Percentiles rank a stretch among this genome's conserved stretches.
Conservation (phyloP, 2,329 filamentous ascomycete species). For the Lasiodiplodia theobromae region DNA sequence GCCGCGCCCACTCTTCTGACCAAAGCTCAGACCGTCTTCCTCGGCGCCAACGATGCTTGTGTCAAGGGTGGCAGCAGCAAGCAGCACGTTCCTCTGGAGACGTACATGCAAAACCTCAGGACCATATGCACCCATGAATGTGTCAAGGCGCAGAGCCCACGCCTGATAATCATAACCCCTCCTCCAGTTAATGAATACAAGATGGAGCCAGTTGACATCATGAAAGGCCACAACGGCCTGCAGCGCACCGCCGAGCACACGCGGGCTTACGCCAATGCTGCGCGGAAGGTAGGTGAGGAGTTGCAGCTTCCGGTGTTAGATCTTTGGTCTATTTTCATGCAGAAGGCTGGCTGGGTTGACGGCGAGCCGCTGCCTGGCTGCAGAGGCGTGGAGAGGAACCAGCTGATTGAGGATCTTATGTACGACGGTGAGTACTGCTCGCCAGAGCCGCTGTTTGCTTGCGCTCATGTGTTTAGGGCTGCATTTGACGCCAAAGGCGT, state of each 20-base stretch:
- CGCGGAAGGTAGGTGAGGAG: slow-evolving; percentile 66
- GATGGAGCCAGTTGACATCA: slow-evolving; percentile 57
- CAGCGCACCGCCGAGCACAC: slow-evolving; percentile 66
- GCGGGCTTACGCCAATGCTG: slow-evolving; percentile 71
- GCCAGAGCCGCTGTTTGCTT: neutral
- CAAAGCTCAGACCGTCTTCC: slow-evolving; percentile 70
- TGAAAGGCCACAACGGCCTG: slow-evolving; percentile 44
- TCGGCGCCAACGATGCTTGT: slow-evolving; percentile 90
- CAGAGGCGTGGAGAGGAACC: slow-evolving; percentile 64
- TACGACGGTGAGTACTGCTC: slow-evolving; percentile 59
- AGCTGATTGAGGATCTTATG: slow-evolving; percentile 60
- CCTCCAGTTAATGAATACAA: slow-evolving; percentile 83
- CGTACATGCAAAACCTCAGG: slow-evolving; percentile 76
- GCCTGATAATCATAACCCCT: slow-evolving; percentile 80
- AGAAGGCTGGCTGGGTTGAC: slow-evolving; percentile 60
- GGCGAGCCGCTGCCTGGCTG: slow-evolving; percentile 63
- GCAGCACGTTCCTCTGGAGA: slow-evolving; percentile 80
- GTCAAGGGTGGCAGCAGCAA: slow-evolving; percentile 66
- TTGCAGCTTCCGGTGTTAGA: slow-evolving; percentile 72
- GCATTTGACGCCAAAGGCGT: slow-evolving; percentile 65
- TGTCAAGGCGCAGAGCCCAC: slow-evolving; percentile 73
- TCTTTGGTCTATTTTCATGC: slow-evolving; percentile 81
- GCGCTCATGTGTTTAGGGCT: slow-evolving; percentile 51
- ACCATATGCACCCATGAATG: slow-evolving; percentile 75
- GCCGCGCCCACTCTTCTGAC: slow-evolving; percentile 22